Evolutionary conservation across 192 early-diverging fungal genomes (phyloP), one percentile per base, ranked within the genome.

Genomic region (Mortierella antarctica): DNA sequence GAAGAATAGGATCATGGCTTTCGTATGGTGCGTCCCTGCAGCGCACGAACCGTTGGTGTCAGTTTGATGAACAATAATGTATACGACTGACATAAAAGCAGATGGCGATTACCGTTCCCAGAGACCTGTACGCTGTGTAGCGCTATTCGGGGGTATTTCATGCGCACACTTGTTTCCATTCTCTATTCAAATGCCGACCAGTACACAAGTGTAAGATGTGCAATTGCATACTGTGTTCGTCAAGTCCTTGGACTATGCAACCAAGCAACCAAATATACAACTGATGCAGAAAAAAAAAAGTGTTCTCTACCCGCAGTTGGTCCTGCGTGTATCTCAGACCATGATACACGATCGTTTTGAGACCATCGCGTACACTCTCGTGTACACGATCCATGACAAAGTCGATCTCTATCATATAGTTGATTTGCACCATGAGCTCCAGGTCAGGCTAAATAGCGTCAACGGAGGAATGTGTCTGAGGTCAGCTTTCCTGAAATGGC

Each of bases 1-100:
- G 67, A 88, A 89, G 50, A 90, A 85, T 6, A 92, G 42, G 14
- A 91, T 41, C 88, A 92, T 91, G 11, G 89, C 78, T 48, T 91
- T 91, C 20, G 91, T 85, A 64, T 92, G 90, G 73, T 91, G 89
- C 7, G 89, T 89, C 8, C 89, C 89, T 86, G 65, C 48, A 31
- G 13, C 31, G 3, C 17, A 46, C 7, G 31, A 64, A 71, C 11
- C 23, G 5, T 12, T 55, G n/a, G 12, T 39, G 4, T 50, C 62
- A 12, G 17, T 21, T 50, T 44, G 20, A 20, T 2, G 15, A n/a
- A 64, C 1, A 31, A 17, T 49, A 49, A 17, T 57, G 14, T 20
- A 20, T 57, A 18, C 4, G 14, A 18, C 15, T 46, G 13, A 1
- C 56, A 41, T 0, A 61, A n/a, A 17, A 20, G 11, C 11, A n/a